Evolutionary conservation across 495 filamentous ascomycete genomes (phyloP), one percentile per base, ranked within the genome.

Genomic region (Penicillium diatomitis): DNA sequence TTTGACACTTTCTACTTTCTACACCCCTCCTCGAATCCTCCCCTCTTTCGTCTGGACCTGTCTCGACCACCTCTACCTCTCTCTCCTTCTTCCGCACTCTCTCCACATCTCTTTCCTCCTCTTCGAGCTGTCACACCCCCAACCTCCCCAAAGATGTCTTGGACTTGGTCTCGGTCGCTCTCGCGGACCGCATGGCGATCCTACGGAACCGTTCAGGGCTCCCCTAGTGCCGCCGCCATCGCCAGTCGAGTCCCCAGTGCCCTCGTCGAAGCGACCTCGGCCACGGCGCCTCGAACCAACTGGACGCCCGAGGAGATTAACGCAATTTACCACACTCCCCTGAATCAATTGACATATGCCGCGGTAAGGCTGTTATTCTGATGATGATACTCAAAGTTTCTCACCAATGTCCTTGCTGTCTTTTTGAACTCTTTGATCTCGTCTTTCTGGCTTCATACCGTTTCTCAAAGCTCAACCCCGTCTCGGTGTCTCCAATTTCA

Each of bases 291-390:
- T 12, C 74, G 85, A 41, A 84, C 77, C 50, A 78, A 79, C 59
- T 91, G 88, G 88, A 86, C 85, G 8, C 80, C 77, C 49, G 84
- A 88, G 11, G 86, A 91, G 65, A 83, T 90, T 42, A 62, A 75
- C 39, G 75, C 80, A 49, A 81, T 94, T 55, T 90, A 90, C 60
- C 71, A 88, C 58, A 85, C 81, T 4, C 86, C 86, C 0, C 70
- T 91, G 64, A 84, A 85, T 73, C 81, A 88, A 46, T 65, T 94
- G 48, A 78, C 83, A 20, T 88, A 78, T 63, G 78, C 83, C 55
- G 77, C 87, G 35, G 87, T 90, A 67, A 62, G 80, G 61, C 50
- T 1, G 20, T 20, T 20, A 0, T 20, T 20, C 20, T 20, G 20
- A 20, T 20, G 20, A 20, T 20, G 20, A 20, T 20, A 20, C 20